A percentile compares a stretch with the other conserved stretches of the same genome.
These are phyloP conservation scores for Ramaria sp. DNA, from an alignment of 768 basidiomycete genomes.

Conservation along the genomic window DNA sequence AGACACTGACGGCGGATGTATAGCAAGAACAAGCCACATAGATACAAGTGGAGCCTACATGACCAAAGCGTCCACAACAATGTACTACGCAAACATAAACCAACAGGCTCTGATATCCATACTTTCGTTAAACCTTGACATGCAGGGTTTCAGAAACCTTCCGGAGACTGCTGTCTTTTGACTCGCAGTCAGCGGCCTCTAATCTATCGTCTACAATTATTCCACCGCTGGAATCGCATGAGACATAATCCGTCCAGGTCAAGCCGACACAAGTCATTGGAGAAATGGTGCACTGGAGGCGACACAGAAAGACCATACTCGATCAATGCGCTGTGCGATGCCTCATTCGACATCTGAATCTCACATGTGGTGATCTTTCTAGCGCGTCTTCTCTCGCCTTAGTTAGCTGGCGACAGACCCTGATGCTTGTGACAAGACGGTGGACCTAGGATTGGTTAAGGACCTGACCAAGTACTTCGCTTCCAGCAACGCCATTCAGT, in stretches of 20 bases:
- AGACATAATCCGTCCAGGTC: not conserved
- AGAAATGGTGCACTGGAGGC: slow-evolving; percentile 2
- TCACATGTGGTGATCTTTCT: not conserved
- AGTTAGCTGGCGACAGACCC: not conserved
- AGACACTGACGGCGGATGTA: too few relatives aligned
- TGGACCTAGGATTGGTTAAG: not conserved
- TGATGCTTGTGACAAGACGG: not conserved
- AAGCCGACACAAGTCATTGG: slow-evolving; percentile 6
- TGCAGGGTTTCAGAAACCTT: slow-evolving; percentile 7
- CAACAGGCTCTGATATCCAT: too few relatives aligned
- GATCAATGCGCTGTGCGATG: not conserved
- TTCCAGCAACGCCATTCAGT: not conserved
- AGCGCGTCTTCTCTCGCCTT: slow-evolving; percentile 1
- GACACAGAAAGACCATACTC: not conserved
- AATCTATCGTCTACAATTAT: not conserved
- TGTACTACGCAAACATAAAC: too few relatives aligned
- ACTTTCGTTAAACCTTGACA: not conserved
- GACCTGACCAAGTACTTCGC: not conserved
- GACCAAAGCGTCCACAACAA: too few relatives aligned
- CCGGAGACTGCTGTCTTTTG: slow-evolving; percentile 6
- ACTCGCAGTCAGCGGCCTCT: slow-evolving; percentile 1
- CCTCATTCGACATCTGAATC: not conserved
- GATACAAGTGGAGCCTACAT: too few relatives aligned
- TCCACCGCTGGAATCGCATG: not conserved
- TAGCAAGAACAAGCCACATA: too few relatives aligned